These are phyloP conservation scores for Blastomyces emzantsi DNA, from an alignment of 2,329 filamentous ascomycete species.

Conservation along the genomic window DNA sequence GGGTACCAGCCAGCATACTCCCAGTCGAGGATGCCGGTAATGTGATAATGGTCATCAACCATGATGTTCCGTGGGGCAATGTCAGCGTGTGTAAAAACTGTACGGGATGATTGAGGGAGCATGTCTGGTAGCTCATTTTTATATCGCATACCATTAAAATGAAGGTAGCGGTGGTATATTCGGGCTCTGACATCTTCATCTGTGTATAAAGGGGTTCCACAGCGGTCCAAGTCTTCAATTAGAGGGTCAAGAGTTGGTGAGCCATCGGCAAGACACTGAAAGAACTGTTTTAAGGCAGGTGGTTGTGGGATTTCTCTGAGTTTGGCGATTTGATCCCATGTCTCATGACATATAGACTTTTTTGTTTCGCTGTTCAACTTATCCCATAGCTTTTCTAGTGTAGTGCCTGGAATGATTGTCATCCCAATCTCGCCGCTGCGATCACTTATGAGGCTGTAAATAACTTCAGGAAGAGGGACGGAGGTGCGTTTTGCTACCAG, in stretches of 20 bases:
- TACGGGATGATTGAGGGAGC: constrained; percentile 19
- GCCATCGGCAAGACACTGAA: constrained; percentile 21
- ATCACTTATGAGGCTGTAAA: constrained; percentile 9
- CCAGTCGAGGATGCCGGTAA: constrained; percentile 35
- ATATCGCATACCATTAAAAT: constrained; percentile 19
- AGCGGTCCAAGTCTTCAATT: constrained; percentile 19
- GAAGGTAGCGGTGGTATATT: constrained; percentile 22
- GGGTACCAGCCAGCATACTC: constrained; percentile 35
- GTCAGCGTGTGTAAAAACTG: constrained; percentile 27
- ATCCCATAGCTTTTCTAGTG: constrained; percentile 17
- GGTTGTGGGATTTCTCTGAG: constrained; percentile 16
- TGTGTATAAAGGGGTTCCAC: constrained; percentile 17
- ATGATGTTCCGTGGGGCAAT: constrained; percentile 29
- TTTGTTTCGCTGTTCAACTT: constrained; percentile 18
- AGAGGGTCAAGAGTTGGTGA: constrained; percentile 18
- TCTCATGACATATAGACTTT: constrained; percentile 19
- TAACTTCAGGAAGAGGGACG: constrained; percentile 18
- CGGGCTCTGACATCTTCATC: constrained; percentile 19
- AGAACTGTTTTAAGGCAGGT: constrained; percentile 15
- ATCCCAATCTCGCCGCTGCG: constrained; percentile 15
- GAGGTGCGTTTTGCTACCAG: constrained; percentile 16
- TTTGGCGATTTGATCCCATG: constrained; percentile 19
- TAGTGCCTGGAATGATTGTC: constrained; percentile 15
- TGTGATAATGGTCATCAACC: constrained; percentile 17
- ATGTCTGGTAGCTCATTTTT: constrained; percentile 19